Evolutionary conservation across 306 rosid species (phyloP).

Genomic region (Malus asiatica): DNA sequence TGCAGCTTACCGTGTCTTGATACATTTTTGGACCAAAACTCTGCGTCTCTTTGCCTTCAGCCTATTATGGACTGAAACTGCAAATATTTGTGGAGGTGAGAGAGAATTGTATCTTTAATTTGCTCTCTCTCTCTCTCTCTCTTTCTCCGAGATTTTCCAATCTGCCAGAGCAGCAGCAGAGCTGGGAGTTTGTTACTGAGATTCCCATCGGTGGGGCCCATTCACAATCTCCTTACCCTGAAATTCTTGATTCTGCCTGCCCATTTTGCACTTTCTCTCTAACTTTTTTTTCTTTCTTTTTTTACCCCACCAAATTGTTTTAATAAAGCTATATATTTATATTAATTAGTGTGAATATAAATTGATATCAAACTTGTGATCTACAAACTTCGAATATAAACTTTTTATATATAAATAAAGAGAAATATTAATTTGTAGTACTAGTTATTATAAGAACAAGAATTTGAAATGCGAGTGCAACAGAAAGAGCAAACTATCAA

Average conservation of each 20-base stretch:
- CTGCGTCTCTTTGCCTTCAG: not conserved
- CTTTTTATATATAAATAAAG: no score
- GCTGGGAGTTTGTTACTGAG: conserved; percentile 26
- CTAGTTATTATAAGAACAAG: no score
- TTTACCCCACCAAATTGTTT: no score
- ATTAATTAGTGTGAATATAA: no score
- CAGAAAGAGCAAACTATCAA: no score
- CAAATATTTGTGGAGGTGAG: not conserved
- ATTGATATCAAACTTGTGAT: no score
- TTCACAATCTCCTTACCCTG: conserved; percentile 19
- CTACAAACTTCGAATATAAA: no score
- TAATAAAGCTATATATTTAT: no score
- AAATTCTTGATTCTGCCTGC: not conserved
- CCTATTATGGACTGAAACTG: not conserved
- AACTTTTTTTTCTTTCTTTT: not conserved
- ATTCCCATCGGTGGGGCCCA: conserved; percentile 26
- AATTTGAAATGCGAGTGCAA: no score
- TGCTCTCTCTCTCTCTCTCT: not conserved
- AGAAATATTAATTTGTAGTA: no score
- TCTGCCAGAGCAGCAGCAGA: conserved; percentile 3
- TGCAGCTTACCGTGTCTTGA: conserved; percentile 13
- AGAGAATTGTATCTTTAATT: not conserved
- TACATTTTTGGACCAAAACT: conserved; percentile 27
- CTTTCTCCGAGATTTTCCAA: not conserved
- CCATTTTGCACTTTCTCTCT: not conserved